Evolutionary conservation across 352 stramenopile species (phyloP).

Genomic region (Phytophthora foliorum): DNA sequence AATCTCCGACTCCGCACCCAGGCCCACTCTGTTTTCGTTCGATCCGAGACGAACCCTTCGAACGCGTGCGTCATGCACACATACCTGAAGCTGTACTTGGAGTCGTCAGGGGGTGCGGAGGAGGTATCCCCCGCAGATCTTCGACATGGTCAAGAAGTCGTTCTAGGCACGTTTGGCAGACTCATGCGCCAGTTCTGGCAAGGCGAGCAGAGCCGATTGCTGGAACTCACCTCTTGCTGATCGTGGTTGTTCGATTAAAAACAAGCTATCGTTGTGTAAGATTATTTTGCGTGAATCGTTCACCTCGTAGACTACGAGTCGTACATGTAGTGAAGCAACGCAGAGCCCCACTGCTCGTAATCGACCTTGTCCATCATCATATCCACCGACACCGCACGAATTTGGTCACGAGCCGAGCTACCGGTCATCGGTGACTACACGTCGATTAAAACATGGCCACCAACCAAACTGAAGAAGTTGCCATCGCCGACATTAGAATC

Average conservation of each 20-base stretch:
- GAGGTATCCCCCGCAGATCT: constrained; percentile 5
- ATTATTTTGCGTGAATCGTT: neutral
- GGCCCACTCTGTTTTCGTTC: constrained; percentile 19
- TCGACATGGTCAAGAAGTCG: constrained; percentile 19
- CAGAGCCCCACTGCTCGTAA: neutral
- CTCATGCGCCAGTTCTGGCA: constrained; percentile 30
- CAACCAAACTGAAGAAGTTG: no score
- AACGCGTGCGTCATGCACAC: constrained; percentile 20
- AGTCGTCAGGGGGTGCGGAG: neutral
- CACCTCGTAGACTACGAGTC: no score
- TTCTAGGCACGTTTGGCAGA: constrained; percentile 10
- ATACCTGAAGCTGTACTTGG: constrained; percentile 21
- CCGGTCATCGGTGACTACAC: no score
- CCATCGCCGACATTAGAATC: no score
- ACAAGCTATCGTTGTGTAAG: neutral
- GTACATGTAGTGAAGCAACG: no score
- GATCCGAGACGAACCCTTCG: constrained; percentile 1
- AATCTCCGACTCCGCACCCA: constrained; percentile 13
- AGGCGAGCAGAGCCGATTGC: constrained; percentile 19
- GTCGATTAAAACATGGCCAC: no score
- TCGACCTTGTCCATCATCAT: constrained; percentile 3
- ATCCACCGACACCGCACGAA: neutral
- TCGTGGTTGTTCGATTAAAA: neutral
- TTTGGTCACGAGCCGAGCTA: no score
- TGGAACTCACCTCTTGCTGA: constrained; percentile 10